These are phyloP conservation scores for Trichosporon sp. DNA, from an alignment of 1,284 basidiomycete genomes.

Conservation along the genomic window DNA sequence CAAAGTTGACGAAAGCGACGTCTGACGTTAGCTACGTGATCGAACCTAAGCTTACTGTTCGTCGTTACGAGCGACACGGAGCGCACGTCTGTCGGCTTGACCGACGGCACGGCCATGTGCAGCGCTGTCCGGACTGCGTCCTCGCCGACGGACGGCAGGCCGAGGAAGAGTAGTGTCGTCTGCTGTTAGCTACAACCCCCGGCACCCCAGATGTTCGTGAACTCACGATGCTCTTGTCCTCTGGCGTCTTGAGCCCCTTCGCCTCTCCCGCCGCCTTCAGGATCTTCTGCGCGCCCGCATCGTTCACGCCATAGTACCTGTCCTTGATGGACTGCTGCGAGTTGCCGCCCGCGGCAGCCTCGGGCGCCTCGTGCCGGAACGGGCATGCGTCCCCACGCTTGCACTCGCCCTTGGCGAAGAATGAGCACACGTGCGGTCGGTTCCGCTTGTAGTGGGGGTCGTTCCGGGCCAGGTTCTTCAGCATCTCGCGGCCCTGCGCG, in stretches of 20 bases:
- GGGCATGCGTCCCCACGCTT: slow-evolving; percentile 88
- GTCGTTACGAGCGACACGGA: slow-evolving; percentile 76
- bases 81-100: slow-evolving; percentile 67
- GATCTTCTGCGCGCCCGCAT: slow-evolving; percentile 87
- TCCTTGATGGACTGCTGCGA: slow-evolving; percentile 90
- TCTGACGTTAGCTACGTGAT: slow-evolving; percentile 49
- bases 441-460: slow-evolving; percentile 98
- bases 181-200: slow-evolving; percentile 40
- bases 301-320: slow-evolving; percentile 81
- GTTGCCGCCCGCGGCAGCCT: slow-evolving; percentile 58
- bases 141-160: slow-evolving; percentile 72
- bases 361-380: slow-evolving; percentile 85
- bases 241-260: slow-evolving; percentile 81
- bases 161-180: slow-evolving; percentile 88
- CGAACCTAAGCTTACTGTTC: slow-evolving; percentile 35
- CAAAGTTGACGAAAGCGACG: slow-evolving; percentile 96
- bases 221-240: slow-evolving; percentile 77
- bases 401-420: slow-evolving; percentile 94
- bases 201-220: too few species aligned
- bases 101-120: slow-evolving; percentile 63
- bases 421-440: slow-evolving; percentile 87
- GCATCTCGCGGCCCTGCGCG: slow-evolving; percentile 86
- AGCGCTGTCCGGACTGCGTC: slow-evolving; percentile 71
- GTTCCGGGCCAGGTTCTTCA: slow-evolving; percentile 86
- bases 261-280: slow-evolving; percentile 65